Conservation (phyloP, 2,329 filamentous ascomycete genomes). For the Xylogone sp. region DNA sequence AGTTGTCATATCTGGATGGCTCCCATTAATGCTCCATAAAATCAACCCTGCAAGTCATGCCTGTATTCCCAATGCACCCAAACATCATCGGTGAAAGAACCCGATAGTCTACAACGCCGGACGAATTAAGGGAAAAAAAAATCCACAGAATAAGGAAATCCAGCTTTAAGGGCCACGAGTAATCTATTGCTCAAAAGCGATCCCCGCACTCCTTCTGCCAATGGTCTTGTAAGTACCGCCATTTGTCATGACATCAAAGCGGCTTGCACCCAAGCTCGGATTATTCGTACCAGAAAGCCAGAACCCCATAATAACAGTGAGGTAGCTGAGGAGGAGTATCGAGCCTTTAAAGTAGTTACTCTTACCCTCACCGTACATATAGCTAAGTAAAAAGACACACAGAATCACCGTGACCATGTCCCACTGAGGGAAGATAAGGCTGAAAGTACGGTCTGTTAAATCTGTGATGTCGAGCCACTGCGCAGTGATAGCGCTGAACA, state of each 20-base stretch:
- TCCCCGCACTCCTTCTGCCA: constrained; percentile 22
- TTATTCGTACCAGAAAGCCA: constrained; percentile 66
- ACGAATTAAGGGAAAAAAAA: background rate
- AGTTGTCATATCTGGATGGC: too few relatives aligned
- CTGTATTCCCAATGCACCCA: background rate
- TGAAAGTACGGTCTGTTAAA: constrained; percentile 64
- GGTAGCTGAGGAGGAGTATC: constrained; percentile 86
- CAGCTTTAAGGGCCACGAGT: background rate
- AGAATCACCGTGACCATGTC: constrained; percentile 97
- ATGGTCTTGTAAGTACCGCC: constrained; percentile 29
- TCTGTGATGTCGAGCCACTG: constrained; percentile 50
- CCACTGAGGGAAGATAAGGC: constrained; percentile 95
- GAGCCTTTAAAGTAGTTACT: constrained; percentile 99
- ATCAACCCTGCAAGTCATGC: background rate
- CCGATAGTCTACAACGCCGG: background rate
- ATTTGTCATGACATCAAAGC: constrained; percentile 29
- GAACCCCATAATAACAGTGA: constrained; percentile 89
- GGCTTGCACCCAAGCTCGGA: constrained; percentile 25
- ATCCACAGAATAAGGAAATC: background rate
- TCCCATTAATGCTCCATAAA: background rate
- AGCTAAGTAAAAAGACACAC: constrained; percentile 92
- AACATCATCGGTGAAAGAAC: background rate
- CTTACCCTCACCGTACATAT: constrained; percentile 98
- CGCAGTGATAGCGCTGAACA: constrained; percentile 79
- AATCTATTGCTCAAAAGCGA: constrained; percentile 26